These are phyloP conservation scores for Trapa bicornis DNA, from an alignment of 345 rosid species.

Conservation along the genomic window DNA sequence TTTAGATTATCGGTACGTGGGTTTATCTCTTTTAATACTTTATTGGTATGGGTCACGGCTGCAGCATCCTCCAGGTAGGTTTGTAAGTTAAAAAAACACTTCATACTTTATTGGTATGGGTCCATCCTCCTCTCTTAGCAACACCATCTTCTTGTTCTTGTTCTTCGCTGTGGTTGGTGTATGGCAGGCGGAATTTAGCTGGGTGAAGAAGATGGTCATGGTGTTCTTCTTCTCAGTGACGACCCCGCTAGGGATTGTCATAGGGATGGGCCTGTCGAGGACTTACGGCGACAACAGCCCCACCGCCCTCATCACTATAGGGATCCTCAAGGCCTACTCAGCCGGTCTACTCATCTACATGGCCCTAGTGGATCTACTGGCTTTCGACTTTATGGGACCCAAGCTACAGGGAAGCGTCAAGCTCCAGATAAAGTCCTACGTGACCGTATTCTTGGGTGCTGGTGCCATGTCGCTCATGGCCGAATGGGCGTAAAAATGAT, in stretches of 20 bases:
- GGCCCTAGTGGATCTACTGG: conserved; percentile 64
- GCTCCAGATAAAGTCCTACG: conserved; percentile 28
- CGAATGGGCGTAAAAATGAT: conserved; percentile 37
- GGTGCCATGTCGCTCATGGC: conserved; percentile 52
- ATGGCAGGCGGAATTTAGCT: background rate
- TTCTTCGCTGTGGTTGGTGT: too few species aligned
- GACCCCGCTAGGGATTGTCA: conserved; percentile 1
- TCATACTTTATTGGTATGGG: too few species aligned
- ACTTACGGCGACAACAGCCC: background rate
- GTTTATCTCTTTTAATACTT: too few species aligned
- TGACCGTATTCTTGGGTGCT: conserved; percentile 37
- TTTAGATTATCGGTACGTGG: too few species aligned
- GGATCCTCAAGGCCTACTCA: background rate
- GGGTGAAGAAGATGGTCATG: background rate
- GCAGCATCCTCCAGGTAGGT: background rate
- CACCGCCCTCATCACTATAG: background rate
- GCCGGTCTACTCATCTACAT: conserved; percentile 9
- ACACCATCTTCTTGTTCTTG: too few species aligned
- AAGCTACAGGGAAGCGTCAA: conserved; percentile 30
- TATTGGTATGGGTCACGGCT: background rate
- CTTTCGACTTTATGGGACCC: conserved; percentile 47
- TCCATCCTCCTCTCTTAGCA: too few species aligned
- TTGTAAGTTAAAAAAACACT: too few species aligned
- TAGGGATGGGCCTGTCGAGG: background rate
- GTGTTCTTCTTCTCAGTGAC: background rate